Evolutionary conservation across 305 asterid species (phyloP), one percentile per base, ranked within the genome.

Genomic region (Fraxinus ornus): DNA sequence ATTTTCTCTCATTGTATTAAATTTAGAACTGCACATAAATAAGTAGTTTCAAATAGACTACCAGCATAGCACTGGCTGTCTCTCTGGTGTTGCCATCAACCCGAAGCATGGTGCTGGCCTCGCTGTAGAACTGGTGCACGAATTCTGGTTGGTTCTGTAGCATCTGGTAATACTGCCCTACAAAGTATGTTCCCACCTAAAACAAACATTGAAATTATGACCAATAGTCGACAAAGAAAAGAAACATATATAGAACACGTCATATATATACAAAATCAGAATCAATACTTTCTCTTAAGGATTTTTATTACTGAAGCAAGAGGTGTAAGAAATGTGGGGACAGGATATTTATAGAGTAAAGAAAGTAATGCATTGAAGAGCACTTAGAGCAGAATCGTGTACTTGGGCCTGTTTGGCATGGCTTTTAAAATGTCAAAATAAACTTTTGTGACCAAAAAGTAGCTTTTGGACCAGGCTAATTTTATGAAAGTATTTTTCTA

Each of bases 101-200:
- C 75, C 98, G 97, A 86, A 97, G 92, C 98, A 95, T 83, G 52
- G 98, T 95, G 89, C 99, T 95, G 79, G 91, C 87, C 57, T 95
- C 97, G 32, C 91, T 91, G 89, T 97, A 97, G 84, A 97, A 95
- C 88, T 93, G 98, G 85, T 91, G 90, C 77, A 88, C 96, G 85
- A 84, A 92, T 72, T 93, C 97, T 1, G 99, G 98, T 88, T 92
- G 97, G 44, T 78, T 91, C 88, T 93, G 97, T 55, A 97, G 86
- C 90, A 97, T 90, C 90, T 97, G 98, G 87, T 97, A 97, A 89
- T 95, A 97, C 82, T 93, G 98, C 79, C 98, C 97, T 35, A 97
- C 97, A 82, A 97, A 97, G 91, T 97, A 97, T 13, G 98, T 89
- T 41, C 99, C 99, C 79, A 97, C 99, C 99, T 96, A 83, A 52